These are phyloP conservation scores for Teratosphaeria viscida DNA, from an alignment of 2,329 filamentous ascomycete genomes.

Conservation along the genomic window DNA sequence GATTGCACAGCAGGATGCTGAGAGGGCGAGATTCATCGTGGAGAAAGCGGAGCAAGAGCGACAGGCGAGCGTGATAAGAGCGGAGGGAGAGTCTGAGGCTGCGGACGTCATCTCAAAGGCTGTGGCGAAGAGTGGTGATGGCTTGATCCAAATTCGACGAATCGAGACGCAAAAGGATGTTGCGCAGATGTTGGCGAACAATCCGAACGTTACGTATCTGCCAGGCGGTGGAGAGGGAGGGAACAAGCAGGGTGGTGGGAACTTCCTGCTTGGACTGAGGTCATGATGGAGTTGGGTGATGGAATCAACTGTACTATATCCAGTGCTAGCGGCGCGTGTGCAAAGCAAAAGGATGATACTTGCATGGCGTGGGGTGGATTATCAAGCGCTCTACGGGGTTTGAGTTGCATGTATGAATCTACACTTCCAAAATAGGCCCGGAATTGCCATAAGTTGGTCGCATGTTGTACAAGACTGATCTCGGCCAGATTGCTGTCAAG, in stretches of 20 bases:
- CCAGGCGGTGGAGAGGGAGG: constrained; percentile 54
- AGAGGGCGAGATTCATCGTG: constrained; percentile 94
- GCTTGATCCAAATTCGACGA: constrained; percentile 87
- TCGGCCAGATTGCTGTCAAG: too few relatives aligned
- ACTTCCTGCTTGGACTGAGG: constrained; percentile 57
- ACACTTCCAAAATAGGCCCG: not conserved
- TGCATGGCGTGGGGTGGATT: not conserved
- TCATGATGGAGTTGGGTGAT: constrained; percentile 24
- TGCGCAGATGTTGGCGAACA: constrained; percentile 74
- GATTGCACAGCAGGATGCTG: constrained; percentile 97
- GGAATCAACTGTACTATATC: not conserved
- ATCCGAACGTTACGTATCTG: constrained; percentile 93
- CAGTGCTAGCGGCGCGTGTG: not conserved
- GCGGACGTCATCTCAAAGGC: constrained; percentile 92
- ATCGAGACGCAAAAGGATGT: constrained; percentile 97
- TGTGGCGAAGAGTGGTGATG: constrained; percentile 85
- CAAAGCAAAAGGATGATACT: not conserved
- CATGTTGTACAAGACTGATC: too few relatives aligned
- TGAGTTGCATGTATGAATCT: not conserved
- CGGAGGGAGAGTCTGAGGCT: constrained; percentile 94
- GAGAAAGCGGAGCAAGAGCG: constrained; percentile 98
- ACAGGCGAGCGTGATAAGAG: constrained; percentile 95
- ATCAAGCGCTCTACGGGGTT: not conserved
- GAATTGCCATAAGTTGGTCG: not conserved
- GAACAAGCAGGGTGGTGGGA: constrained; percentile 42